Conservation (phyloP, 345 rosid species). For the Lepidium aucheri region DNA sequence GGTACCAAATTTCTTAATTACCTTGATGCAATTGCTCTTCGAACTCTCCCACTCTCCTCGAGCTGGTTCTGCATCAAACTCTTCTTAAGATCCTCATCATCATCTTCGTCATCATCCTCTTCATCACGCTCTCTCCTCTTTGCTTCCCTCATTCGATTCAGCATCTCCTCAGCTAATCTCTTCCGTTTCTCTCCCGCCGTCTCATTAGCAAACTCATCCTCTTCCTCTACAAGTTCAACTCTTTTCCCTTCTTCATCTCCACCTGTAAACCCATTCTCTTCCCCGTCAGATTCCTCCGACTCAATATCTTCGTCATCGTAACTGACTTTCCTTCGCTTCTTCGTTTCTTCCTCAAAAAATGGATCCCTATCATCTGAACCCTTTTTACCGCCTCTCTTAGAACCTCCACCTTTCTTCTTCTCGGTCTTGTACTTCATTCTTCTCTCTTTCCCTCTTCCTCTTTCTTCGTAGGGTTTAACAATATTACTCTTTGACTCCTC, state of each 20-base stretch:
- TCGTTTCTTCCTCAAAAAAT: slow-evolving; percentile 38
- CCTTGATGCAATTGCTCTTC: slow-evolving; percentile 75
- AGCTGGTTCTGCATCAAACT: slow-evolving; percentile 78
- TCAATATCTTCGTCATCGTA: slow-evolving; percentile 60
- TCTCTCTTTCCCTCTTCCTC: background rate
- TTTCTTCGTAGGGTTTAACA: background rate
- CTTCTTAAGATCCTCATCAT: slow-evolving; percentile 43
- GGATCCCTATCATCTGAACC: slow-evolving; percentile 31
- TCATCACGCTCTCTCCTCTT: slow-evolving; percentile 41
- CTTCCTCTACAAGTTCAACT: slow-evolving; percentile 24
- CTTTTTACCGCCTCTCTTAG: slow-evolving; percentile 29
- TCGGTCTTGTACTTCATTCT: slow-evolving; percentile 26
- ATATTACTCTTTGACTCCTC: background rate
- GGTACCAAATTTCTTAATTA: slow-evolving; percentile 15
- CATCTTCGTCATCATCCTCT: slow-evolving; percentile 41
- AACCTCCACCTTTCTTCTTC: slow-evolving; percentile 30
- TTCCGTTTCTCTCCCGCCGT: slow-evolving; percentile 71
- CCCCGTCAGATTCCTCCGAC: slow-evolving; percentile 51
- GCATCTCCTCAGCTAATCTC: slow-evolving; percentile 45
- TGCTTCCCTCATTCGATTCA: slow-evolving; percentile 39
- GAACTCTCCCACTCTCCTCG: slow-evolving; percentile 78
- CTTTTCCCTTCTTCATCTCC: slow-evolving; percentile 24
- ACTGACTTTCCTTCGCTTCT: slow-evolving; percentile 40
- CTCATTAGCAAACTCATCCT: slow-evolving; percentile 45
- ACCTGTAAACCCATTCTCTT: slow-evolving; percentile 20